A percentile compares a stretch with the other conserved stretches of the same genome.
These are phyloP conservation scores for Calycina marina DNA, from an alignment of 2,329 filamentous ascomycete genomes.

Conservation along the genomic window DNA sequence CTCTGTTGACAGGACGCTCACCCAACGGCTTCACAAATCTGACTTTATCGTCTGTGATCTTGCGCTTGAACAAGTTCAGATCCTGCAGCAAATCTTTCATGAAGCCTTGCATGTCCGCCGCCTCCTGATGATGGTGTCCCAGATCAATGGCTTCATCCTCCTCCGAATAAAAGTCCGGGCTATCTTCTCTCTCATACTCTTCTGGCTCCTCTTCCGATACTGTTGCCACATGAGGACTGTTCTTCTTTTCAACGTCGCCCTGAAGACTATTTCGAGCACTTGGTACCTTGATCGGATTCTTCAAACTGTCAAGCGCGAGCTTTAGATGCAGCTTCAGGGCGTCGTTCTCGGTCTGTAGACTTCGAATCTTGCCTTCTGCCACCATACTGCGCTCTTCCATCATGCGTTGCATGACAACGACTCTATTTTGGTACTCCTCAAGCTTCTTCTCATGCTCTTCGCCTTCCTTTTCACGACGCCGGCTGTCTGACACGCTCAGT, in stretches of 20 bases:
- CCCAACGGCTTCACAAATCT: slow-evolving; percentile 43
- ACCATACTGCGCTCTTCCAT: slow-evolving; percentile 93
- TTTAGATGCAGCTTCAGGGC: slow-evolving; percentile 76
- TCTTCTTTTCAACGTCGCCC: slow-evolving; percentile 8
- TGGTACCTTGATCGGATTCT: slow-evolving; percentile 65
- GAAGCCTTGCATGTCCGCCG: slow-evolving; percentile 61
- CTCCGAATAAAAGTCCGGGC: slow-evolving; percentile 30
- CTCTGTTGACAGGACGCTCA: slow-evolving; percentile 14
- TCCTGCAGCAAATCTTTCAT: slow-evolving; percentile 77
- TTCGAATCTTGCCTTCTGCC: slow-evolving; percentile 85
- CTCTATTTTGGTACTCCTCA: slow-evolving; percentile 88
- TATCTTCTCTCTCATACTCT: slow-evolving; percentile 18
- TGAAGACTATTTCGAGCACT: slow-evolving; percentile 21
- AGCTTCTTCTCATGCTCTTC: slow-evolving; percentile 59
- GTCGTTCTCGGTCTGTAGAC: slow-evolving; percentile 80
- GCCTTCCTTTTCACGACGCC: slow-evolving; percentile 59
- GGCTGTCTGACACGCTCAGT: slow-evolving; percentile 52
- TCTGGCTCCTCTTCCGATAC: slow-evolving; percentile 20
- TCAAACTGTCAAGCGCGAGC: slow-evolving; percentile 70
- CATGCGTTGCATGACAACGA: slow-evolving; percentile 77
- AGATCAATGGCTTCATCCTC: slow-evolving; percentile 43
- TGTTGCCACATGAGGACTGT: slow-evolving; percentile 7
- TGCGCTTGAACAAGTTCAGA: slow-evolving; percentile 64
- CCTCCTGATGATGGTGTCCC: slow-evolving; percentile 35
- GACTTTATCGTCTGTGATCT: slow-evolving; percentile 68